phyloP scores from a whole-genome alignment of 106 monocot genomes.

The Phalaenopsis equestris region DNA sequence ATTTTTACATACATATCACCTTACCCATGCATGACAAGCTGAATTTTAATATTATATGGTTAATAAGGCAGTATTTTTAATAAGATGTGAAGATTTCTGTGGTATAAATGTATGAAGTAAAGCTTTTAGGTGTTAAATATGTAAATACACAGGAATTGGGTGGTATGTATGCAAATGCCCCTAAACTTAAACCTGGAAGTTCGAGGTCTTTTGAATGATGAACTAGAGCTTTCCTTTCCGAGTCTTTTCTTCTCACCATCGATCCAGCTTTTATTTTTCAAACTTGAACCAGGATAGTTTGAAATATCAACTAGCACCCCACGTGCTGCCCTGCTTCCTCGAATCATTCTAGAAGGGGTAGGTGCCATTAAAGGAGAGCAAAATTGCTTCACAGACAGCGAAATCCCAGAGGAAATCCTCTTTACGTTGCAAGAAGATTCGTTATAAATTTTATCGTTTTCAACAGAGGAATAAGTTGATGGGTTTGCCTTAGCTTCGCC shows the following conservation, averaged over 20 bases:
- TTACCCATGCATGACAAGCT: no score
- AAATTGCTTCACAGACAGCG: not conserved
- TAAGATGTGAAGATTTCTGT: no score
- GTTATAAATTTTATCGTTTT: constrained; percentile 17
- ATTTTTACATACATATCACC: no score
- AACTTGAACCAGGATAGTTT: constrained; percentile 16
- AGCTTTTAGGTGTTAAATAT: no score
- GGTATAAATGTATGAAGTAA: no score
- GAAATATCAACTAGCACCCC: constrained; percentile 42
- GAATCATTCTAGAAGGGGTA: constrained; percentile 6
- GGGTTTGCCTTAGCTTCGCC: constrained; percentile 12
- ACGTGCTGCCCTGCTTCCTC: constrained; percentile 9
- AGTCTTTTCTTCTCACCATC: constrained; percentile 36
- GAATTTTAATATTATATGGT: no score
- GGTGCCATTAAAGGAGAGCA: constrained; percentile 2
- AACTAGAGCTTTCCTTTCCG: constrained; percentile 29
- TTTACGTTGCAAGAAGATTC: constrained; percentile 13
- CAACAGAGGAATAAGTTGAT: not conserved
- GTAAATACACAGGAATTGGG: no score
- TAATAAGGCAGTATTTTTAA: no score
- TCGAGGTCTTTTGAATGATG: constrained; percentile 89
- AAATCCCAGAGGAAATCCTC: constrained; percentile 6
- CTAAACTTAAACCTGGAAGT: constrained; percentile 37
- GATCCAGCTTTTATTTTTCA: constrained; percentile 14
- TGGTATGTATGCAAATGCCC: no score